These are phyloP conservation scores for Lodderomyces orthopsilosis DNA, from an alignment of 1,139 yeast genomes.

Conservation along the genomic window DNA sequence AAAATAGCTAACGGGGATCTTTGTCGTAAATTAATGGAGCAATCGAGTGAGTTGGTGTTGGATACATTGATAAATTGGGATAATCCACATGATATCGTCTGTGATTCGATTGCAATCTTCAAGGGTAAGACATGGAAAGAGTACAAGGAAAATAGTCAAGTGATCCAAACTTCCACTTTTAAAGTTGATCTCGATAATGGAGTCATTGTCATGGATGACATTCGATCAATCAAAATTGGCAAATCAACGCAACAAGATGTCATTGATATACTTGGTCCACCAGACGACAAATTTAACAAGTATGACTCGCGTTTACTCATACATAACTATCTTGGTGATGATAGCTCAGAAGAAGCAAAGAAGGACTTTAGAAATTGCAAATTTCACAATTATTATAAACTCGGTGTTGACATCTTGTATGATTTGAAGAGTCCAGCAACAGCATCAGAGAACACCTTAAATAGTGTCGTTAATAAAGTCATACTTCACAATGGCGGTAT, in stretches of 20 bases:
- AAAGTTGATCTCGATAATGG: conserved; percentile 7
- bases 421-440: conserved; percentile 26
- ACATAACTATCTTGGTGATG: conserved; percentile 28
- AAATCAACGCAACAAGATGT: conserved; percentile 50
- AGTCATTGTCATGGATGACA: conserved; percentile 17
- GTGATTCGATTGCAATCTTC: conserved; percentile 20
- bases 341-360: background rate
- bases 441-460: conserved; percentile 11
- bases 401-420: conserved; percentile 55
- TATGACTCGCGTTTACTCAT: conserved; percentile 44
- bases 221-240: conserved; percentile 21
- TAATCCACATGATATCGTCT: conserved; percentile 28
- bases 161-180: background rate
- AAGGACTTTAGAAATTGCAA: conserved; percentile 22
- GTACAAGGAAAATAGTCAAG: conserved; percentile 11
- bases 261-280: conserved; percentile 50
- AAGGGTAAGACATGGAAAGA: conserved; percentile 24
- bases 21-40: conserved; percentile 15
- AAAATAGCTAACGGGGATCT: conserved; percentile 21
- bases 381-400: conserved; percentile 55
- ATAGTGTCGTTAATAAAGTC: conserved; percentile 28
- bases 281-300: conserved; percentile 51
- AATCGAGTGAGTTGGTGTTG: conserved; percentile 21
- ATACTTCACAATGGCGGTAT: conserved; percentile 52
- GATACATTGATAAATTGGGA: conserved; percentile 35